Evolutionary conservation across 2,329 filamentous ascomycete genomes (phyloP).

Genomic region (Penicillium sp.): DNA sequence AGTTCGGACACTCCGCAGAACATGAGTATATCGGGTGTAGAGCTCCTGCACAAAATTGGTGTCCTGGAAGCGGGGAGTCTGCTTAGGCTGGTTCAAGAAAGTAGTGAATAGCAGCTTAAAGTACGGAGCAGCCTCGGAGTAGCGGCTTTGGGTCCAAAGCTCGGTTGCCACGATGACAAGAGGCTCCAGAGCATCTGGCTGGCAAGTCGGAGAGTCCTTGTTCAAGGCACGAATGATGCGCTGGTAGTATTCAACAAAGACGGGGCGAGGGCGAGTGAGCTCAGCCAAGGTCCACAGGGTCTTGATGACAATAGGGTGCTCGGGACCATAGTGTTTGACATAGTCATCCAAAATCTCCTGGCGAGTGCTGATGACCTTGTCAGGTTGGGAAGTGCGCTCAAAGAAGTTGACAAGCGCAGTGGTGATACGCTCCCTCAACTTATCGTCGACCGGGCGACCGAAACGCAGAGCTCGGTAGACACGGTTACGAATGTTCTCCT

Average conservation of each 20-base stretch:
- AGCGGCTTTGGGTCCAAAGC: conserved; percentile 35
- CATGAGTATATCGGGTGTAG: conserved; percentile 34
- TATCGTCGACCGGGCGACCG: conserved; percentile 28
- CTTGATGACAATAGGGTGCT: conserved; percentile 35
- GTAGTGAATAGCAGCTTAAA: conserved; percentile 36
- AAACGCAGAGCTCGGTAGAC: conserved; percentile 33
- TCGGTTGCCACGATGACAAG: conserved; percentile 36
- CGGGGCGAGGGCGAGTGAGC: conserved; percentile 33
- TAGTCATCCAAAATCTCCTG: conserved; percentile 40
- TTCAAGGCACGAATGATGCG: conserved; percentile 36
- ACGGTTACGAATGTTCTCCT: conserved; percentile 35
- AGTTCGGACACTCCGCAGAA: conserved; percentile 31
- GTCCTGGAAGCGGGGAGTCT: conserved; percentile 30
- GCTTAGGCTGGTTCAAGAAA: conserved; percentile 32
- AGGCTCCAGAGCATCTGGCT: conserved; percentile 37
- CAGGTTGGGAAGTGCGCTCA: conserved; percentile 28
- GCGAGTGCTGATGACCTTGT: conserved; percentile 34
- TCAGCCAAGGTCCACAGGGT: conserved; percentile 35
- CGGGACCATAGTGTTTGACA: conserved; percentile 30
- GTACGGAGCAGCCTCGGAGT: conserved; percentile 34
- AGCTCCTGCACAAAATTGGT: conserved; percentile 29
- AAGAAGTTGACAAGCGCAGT: conserved; percentile 29
- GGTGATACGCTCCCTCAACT: conserved; percentile 26
- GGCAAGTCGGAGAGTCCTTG: conserved; percentile 32
- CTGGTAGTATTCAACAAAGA: conserved; percentile 38